These are phyloP conservation scores for Limnomonas spitsbergensis DNA, from an alignment of 139 green algal species.

Conservation along the genomic window DNA sequence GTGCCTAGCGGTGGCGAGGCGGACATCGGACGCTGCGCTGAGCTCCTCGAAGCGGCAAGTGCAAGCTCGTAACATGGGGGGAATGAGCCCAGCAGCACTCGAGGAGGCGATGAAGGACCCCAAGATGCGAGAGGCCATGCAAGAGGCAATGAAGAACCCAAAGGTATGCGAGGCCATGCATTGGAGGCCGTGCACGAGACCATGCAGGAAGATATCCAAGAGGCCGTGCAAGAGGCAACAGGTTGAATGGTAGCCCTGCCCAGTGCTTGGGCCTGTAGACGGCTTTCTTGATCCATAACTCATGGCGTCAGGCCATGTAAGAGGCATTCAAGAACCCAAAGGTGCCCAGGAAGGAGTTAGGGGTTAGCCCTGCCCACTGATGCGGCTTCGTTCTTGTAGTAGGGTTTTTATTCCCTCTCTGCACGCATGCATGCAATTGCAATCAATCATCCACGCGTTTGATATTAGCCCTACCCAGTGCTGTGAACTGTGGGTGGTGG, in stretches of 20 bases:
- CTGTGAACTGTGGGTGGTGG: too few species aligned
- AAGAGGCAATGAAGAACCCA: slow-evolving; percentile 20
- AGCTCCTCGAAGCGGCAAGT: too few species aligned
- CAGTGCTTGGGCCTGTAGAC: background rate
- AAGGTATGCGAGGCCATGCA: background rate
- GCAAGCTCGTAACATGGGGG: slow-evolving; percentile 5
- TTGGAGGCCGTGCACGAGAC: background rate
- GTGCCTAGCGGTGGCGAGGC: too few species aligned
- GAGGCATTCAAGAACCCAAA: too few species aligned
- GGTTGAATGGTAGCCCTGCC: background rate
- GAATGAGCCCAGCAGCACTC: background rate
- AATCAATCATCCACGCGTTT: too few species aligned
- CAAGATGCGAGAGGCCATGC: background rate
- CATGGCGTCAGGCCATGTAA: too few species aligned
- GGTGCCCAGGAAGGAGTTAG: too few species aligned
- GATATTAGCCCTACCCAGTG: too few species aligned
- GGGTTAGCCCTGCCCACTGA: too few species aligned
- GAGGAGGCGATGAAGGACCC: slow-evolving; percentile 21
- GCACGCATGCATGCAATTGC: background rate
- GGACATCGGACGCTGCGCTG: too few species aligned
- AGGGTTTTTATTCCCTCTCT: background rate
- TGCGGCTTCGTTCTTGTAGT: too few species aligned
- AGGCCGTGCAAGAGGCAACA: background rate
- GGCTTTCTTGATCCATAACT: background rate
- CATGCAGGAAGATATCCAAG: too few species aligned